Conservation (phyloP, 2,329 filamentous ascomycete genomes). For the Huntiella bhutanensis region DNA sequence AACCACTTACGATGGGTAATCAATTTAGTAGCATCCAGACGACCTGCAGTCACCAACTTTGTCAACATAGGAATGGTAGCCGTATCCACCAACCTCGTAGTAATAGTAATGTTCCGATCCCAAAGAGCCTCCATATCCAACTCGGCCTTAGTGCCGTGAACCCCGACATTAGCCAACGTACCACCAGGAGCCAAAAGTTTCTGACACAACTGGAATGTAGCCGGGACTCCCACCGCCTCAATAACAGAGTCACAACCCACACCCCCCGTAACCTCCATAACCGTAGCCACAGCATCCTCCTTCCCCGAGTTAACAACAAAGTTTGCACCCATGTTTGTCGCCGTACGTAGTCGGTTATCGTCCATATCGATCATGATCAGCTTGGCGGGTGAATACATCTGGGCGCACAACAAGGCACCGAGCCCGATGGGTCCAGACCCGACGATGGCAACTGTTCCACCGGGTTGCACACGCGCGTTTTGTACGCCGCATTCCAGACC, state of each 20-base stretch:
- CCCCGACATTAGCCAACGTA: conserved; percentile 36
- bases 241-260: conserved; percentile 37
- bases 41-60: conserved; percentile 24
- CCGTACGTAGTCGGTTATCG: conserved; percentile 25
- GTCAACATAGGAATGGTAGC: conserved; percentile 29
- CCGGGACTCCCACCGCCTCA: conserved; percentile 35
- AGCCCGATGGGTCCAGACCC: conserved; percentile 37
- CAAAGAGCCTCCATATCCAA: conserved; percentile 35
- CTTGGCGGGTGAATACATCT: conserved; percentile 32
- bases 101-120: conserved; percentile 35
- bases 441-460: conserved; percentile 32
- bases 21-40: conserved; percentile 23
- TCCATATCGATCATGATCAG: conserved; percentile 35
- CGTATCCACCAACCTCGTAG: conserved; percentile 28
- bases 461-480: conserved; percentile 31
- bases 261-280: conserved; percentile 27
- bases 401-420: conserved; percentile 33
- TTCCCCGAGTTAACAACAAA: conserved; percentile 23
- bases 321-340: conserved; percentile 29
- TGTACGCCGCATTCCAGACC: conserved; percentile 35
- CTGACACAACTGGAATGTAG: conserved; percentile 34
- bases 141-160: conserved; percentile 33
- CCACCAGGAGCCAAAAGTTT: conserved; percentile 33
- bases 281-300: conserved; percentile 19
- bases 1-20: conserved; percentile 26